Conservation (phyloP, 495 filamentous ascomycete species). For the Trichocladium uniseriatum region DNA sequence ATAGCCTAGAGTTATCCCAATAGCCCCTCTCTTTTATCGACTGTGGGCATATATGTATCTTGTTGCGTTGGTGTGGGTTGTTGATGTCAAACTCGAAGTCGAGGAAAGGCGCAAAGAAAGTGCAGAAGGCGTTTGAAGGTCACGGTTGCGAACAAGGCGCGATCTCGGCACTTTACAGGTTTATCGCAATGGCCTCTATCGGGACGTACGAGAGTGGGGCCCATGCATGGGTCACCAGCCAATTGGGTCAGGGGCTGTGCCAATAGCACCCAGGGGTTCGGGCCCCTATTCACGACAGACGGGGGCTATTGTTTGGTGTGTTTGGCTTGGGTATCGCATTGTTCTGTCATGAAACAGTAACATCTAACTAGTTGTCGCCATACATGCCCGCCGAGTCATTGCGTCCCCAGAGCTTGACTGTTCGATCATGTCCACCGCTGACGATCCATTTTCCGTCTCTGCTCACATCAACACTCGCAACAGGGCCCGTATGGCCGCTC, state of each 20-base stretch:
- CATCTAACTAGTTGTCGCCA: slow-evolving; percentile 4
- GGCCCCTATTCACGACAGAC: too few relatives aligned
- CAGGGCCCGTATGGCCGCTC: slow-evolving; percentile 83
- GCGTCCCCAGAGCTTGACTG: slow-evolving; percentile 91
- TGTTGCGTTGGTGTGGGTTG: background rate
- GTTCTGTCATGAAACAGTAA: background rate
- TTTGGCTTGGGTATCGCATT: background rate
- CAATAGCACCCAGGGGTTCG: too few relatives aligned
- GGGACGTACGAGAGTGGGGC: background rate
- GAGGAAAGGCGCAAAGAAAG: background rate
- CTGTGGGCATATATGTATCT: background rate
- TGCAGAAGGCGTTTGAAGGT: background rate
- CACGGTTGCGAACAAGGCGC: background rate
- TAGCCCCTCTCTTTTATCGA: background rate
- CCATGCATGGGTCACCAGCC: background rate
- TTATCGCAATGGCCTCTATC: slow-evolving; percentile 5
- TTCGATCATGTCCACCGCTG: slow-evolving; percentile 85
- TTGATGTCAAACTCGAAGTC: background rate
- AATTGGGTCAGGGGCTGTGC: too few relatives aligned
- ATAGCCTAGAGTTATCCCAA: too few relatives aligned
- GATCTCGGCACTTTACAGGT: too few relatives aligned
- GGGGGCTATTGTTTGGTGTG: too few relatives aligned
- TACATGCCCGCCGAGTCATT: slow-evolving; percentile 56
- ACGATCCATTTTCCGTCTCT: slow-evolving; percentile 83
- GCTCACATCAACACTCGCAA: slow-evolving; percentile 80